Base-by-base conservation (phyloP, 257 asterid genomes). In the Nicotiana knightiana region DNA sequence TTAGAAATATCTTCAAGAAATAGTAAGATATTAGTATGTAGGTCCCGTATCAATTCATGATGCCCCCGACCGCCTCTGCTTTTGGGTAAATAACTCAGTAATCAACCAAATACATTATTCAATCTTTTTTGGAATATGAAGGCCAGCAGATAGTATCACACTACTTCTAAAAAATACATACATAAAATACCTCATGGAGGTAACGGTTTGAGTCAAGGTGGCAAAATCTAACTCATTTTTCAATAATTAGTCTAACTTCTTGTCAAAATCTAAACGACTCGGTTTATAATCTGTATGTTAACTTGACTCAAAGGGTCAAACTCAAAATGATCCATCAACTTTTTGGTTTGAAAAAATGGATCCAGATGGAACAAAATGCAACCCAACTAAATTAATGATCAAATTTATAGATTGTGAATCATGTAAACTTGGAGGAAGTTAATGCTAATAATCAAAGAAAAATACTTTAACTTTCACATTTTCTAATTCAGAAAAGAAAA, bases 191-290 rank as follows among this genome's bases (percentile, higher is more conserved):
- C 9, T 1, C 10, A 39, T 39, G 48, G 51, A 67, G 16, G 53
- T 33, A 3, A n/a, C 18, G 9, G 21, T 4, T 43, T 39, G 18
- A 4, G 1, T 70, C 5, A n/a, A 43, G n/a, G 1, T 39, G n/a
- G 13, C 2, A 39, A 70, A 39, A 43, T 70, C 5, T 2, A 66
- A 65, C 8, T 7, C 32, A 4, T 39, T 68, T n/a, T 37, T 6
- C 12, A 17, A 2, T 68, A 43, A 39, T 9, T 18, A 9, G n/a
- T 2, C 0, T 67, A 2, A 2, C 7, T 35, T 12, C 1, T 35
- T 4, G 17, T 9, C n/a, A 0, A 37, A 0, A 9, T n/a, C 10
- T 18, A 1, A 9, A 9, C 4, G 8, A 2, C 0, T 37, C 39
- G 16, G 30, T 10, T 67, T 9, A 18, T 35, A 28, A 35, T 66